Evolutionary conservation across 345 rosid genomes (phyloP).

Genomic region (Rhizophora mangle): DNA sequence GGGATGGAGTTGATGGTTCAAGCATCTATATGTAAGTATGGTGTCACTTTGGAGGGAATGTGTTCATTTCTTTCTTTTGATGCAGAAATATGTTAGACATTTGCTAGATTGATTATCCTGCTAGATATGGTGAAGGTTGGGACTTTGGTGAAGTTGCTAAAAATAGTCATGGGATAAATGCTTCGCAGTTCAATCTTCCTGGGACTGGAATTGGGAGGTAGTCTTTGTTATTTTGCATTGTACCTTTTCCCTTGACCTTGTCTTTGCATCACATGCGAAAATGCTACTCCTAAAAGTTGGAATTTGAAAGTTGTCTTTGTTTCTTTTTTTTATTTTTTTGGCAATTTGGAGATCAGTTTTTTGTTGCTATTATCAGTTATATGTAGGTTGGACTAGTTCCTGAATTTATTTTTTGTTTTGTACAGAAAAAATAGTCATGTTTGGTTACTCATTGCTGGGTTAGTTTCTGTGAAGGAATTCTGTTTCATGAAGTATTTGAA

Average conservation of each 20-base stretch:
- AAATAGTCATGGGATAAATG: slow-evolving; percentile 89
- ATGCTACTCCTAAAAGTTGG: neutral
- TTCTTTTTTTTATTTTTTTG: too few relatives aligned
- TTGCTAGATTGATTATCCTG: slow-evolving; percentile 11
- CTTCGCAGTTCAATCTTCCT: slow-evolving; percentile 68
- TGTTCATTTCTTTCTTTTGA: neutral
- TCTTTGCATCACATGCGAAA: neutral
- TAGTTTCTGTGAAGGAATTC: slow-evolving; percentile 3
- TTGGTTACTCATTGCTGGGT: neutral
- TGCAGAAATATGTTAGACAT: slow-evolving; percentile 2
- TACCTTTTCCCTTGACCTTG: neutral
- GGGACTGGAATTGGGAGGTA: slow-evolving; percentile 96
- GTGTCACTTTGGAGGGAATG: neutral
- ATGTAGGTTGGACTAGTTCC: neutral
- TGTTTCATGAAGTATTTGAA: slow-evolving; percentile 12
- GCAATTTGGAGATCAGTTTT: too few relatives aligned
- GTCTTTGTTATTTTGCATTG: slow-evolving; percentile 9
- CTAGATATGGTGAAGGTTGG: slow-evolving; percentile 98
- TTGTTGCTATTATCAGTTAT: too few relatives aligned
- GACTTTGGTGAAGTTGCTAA: slow-evolving; percentile 98
- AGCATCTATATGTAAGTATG: slow-evolving; percentile 66
- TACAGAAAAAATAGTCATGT: slow-evolving; percentile 2
- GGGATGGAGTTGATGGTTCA: slow-evolving; percentile 82
- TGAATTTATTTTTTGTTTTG: slow-evolving; percentile 2
- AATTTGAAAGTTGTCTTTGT: too few relatives aligned